Base-by-base conservation (phyloP, 169 alveolate genomes). In the Cyclospora cayetanensis region DNA sequence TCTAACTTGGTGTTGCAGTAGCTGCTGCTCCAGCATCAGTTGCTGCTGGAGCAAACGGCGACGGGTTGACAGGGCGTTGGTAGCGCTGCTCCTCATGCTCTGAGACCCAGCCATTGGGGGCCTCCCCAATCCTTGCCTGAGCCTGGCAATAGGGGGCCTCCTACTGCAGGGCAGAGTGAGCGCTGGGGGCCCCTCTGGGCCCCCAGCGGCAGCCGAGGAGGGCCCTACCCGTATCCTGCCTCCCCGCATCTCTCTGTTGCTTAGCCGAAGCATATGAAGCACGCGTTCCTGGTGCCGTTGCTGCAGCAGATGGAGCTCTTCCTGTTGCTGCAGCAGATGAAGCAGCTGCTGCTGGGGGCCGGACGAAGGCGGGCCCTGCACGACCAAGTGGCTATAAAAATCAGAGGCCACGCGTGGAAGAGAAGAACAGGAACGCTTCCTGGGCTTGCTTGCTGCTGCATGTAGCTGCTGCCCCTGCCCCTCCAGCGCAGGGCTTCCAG, bases 291-390 rank as follows among this genome's bases (percentile, higher is more conserved):
- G 85, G 31, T 41, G 65, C 85, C 31, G 60, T 60, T 74, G 85
- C 85, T 74, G 85, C 60, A 74, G n/a, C 35, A 15, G 53, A 18
- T 41, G 85, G 35, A 74, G 60, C 60, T 74, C 42, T 31, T 37
- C 37, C 18, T 66, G 79, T 22, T 35, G 39, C 79, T 66, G 31
- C 79, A 66, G 42, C 34, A 66, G 79, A 37, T 66, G 79, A 37
- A 66, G 79, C 79, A 66, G 79, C 79, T 66, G 79, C 79, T 31
- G 79, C 79, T 66, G 79, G n/a, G 25, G 39, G 43, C 79, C 79
- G 0, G 41, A 66, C 22, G 1, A 18, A 4, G 34, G 20, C n/a
- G 37, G 11, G 5, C 34, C 41, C 20, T 9, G 79, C 41, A 66
- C 25, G 42, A 74, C 63, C 53, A 39, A 0, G 15, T 35, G 27